Base-by-base conservation (phyloP, 106 monocot species). In the Agapanthus africanus region DNA sequence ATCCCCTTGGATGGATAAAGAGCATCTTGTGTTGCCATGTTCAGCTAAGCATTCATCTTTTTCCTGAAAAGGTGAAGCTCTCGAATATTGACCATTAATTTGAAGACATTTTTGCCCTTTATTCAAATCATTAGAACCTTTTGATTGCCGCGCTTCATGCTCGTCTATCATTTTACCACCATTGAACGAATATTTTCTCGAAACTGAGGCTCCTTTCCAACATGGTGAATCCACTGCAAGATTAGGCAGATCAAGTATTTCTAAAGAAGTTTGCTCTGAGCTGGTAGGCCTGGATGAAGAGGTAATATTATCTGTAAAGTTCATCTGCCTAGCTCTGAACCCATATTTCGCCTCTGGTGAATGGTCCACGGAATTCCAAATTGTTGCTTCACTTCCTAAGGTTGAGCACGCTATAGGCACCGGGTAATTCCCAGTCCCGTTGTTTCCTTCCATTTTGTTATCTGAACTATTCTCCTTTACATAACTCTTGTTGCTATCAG, bases 201-300 rank as follows among this genome's bases (percentile, higher is more conserved):
- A 67, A 13, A 51, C 26, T 27, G 84, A 59, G 50, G 79, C 68
- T 44, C 88, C 88, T 82, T 82, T 88, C 88, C 88, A 88, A 69
- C 88, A 88, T 65, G 88, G 88, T 30, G 88, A 88, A 69, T 85
- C 88, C 70, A 85, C 76, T 54, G 71, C 70, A 70, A 70, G 62
- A 63, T 71, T 81, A 23, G 70, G 76, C 22, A 76, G 76, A 77
- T 88, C 88, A 71, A 41, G 70, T 52, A 62, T 15, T 25, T 82
- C 88, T 25, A 51, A 50, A 70, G 81, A 77, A 71, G 16, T 69
- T 66, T 62, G 62, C 4, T 59, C 21, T 63, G 56, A 78, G 67
- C 68, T 51, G 68, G 38, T 66, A 62, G 65, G 60, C 30, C n/a
- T 50, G 30, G 67, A 44, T 49, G 67, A 68, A 50, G 68, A 68